phyloP scores from a whole-genome alignment of 441 rosid species.

The Jatropha multifida region DNA sequence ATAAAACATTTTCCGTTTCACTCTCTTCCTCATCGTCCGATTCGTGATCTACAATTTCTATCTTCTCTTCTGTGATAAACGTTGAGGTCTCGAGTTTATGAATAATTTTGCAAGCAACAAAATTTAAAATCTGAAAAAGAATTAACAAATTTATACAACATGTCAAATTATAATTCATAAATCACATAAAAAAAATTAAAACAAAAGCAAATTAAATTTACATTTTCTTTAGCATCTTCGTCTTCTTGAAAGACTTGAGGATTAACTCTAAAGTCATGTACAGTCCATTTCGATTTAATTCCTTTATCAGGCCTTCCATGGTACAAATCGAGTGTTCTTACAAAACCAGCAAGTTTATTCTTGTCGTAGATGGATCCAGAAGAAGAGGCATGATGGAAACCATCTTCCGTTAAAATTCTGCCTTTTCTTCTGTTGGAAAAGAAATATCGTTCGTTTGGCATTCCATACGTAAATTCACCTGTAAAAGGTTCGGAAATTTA shows the following conservation, averaged over 20 bases:
- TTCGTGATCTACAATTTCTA: no score
- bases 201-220: not conserved
- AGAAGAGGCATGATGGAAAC: not conserved
- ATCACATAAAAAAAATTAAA: no score
- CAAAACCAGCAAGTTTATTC: not conserved
- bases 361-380: not conserved
- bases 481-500: not conserved
- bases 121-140: not conserved
- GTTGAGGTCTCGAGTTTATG: not conserved
- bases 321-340: not conserved
- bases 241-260: not conserved
- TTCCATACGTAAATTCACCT: not conserved
- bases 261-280: slow-evolving; percentile 4
- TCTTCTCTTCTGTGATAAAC: no score
- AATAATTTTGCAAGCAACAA: not conserved
- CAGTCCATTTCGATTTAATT: not conserved
- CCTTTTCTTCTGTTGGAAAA: slow-evolving; percentile 2
- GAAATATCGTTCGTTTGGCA: not conserved
- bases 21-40: no score
- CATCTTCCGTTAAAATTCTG: slow-evolving; percentile 1
- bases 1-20: no score
- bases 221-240: not conserved
- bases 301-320: not conserved
- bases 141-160: not conserved
- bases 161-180: no score